Conservation (phyloP, 2,329 filamentous ascomycete species). For the Zymoseptoria brevis region DNA sequence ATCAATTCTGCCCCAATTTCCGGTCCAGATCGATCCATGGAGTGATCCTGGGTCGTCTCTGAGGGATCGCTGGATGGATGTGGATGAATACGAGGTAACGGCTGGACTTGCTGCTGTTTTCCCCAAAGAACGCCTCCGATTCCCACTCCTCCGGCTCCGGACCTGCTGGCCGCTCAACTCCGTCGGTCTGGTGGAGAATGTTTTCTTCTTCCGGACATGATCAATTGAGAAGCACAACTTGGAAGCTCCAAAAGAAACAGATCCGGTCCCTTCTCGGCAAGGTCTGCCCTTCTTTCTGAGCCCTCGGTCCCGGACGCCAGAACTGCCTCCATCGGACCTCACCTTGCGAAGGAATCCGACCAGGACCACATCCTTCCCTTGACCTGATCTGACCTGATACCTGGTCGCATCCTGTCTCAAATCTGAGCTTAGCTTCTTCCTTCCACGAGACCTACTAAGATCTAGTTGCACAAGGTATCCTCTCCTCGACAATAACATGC, state of each 20-base stretch:
- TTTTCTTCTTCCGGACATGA: too few relatives aligned
- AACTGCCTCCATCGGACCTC: not conserved
- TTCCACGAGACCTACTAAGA: not conserved
- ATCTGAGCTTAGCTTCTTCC: not conserved
- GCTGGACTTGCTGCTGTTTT: too few relatives aligned
- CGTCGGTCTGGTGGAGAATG: too few relatives aligned
- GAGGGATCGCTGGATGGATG: too few relatives aligned
- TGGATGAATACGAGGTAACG: too few relatives aligned
- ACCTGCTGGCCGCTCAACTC: too few relatives aligned
- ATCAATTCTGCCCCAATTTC: too few relatives aligned
- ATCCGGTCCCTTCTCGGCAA: not conserved
- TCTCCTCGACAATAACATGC: not conserved
- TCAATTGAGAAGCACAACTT: too few relatives aligned
- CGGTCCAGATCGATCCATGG: too few relatives aligned
- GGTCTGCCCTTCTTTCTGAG: not conserved
- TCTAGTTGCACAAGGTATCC: not conserved
- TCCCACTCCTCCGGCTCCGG: too few relatives aligned
- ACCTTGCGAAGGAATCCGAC: not conserved
- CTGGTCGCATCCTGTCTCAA: not conserved
- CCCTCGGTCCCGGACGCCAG: not conserved
- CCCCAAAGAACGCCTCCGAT: too few relatives aligned
- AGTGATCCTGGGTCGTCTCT: too few relatives aligned
- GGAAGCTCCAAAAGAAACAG: not conserved
- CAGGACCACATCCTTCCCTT: not conserved
- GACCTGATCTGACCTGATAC: not conserved